Conservation (phyloP, 1,284 basidiomycete genomes). For the Cystobasidium slooffiae region DNA sequence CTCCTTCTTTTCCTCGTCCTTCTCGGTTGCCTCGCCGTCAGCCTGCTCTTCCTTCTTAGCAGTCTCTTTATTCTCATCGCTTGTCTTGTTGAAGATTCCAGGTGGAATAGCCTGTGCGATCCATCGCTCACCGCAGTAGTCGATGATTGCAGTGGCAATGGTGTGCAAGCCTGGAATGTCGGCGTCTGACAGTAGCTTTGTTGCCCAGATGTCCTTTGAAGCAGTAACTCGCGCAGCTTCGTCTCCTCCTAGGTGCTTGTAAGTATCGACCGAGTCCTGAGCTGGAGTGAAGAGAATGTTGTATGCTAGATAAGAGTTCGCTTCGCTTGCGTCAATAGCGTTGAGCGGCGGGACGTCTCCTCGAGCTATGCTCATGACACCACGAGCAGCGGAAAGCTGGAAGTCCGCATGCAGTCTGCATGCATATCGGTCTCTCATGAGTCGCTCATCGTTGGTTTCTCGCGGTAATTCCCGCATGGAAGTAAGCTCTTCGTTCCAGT, state of each 20-base stretch:
- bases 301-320: slow-evolving; percentile 64
- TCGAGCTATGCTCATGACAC: slow-evolving; percentile 61
- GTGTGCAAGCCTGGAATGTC: slow-evolving; percentile 55
- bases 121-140: slow-evolving; percentile 66
- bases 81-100: slow-evolving; percentile 62
- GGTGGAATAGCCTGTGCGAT: slow-evolving; percentile 65
- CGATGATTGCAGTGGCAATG: slow-evolving; percentile 61
- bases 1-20: slow-evolving; percentile 45
- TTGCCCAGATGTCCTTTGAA: slow-evolving; percentile 64
- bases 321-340: slow-evolving; percentile 62
- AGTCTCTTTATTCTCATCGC: slow-evolving; percentile 1
- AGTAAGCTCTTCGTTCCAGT: slow-evolving; percentile 68
- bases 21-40: slow-evolving; percentile 1
- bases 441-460: slow-evolving; percentile 61
- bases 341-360: slow-evolving; percentile 56
- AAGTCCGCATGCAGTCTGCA: slow-evolving; percentile 64
- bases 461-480: slow-evolving; percentile 63
- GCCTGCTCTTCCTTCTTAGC: not conserved
- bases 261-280: slow-evolving; percentile 63
- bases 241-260: slow-evolving; percentile 64
- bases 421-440: slow-evolving; percentile 63
- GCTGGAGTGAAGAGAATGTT: slow-evolving; percentile 66
- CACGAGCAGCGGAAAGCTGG: slow-evolving; percentile 61
- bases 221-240: slow-evolving; percentile 64
- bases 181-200: slow-evolving; percentile 62